Base-by-base conservation (phyloP, 108 stramenopile species). In the Seminavis robusta region DNA sequence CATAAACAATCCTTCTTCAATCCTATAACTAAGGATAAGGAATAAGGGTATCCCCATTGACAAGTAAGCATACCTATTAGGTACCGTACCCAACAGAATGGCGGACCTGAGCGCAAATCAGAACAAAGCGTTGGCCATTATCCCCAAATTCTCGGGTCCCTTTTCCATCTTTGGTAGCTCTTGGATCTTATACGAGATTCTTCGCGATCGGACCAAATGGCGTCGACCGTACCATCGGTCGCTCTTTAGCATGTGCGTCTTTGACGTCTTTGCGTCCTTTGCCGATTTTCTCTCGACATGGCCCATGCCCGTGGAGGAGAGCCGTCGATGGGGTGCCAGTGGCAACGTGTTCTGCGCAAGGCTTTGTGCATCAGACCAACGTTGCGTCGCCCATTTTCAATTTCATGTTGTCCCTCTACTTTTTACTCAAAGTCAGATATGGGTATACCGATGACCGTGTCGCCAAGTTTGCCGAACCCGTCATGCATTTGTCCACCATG, bases 361-460 rank as follows among this genome's bases (percentile, higher is more conserved):
- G 83, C n/a, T 84, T 80, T 46, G 75, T 84, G 30, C 20, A 49
- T 16, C 72, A 75, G 39, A 31, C 76, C 3, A 58, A 43, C 3
- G 24, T 79, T 11, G 31, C 57, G 6, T 46, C 59, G 27, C 74
- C 74, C 2, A 26, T 82, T 4, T 82, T 76, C 56, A 73, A 82
- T 54, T 40, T 61, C 0, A 57, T 40, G 11, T 43, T 82, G 31
- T 39, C 69, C n/a, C 11, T 73, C 7, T 76, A 76, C 54, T 83
- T 76, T 57, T 11, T 79, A 5, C 39, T 83, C 5, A 42, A 41
- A 15, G 65, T 76, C 7, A 54, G 36, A 10, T 74, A 79, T 45
- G 33, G 54, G 28, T 57, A 56, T 43, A 38, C 47, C 6, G 70
- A 77, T 9, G 38, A 53, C 23, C 29, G 33, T 30, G 39, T 77